These are phyloP conservation scores for Spathaspora passalidarum DNA, from an alignment of 805 yeast species.

Conservation along the genomic window DNA sequence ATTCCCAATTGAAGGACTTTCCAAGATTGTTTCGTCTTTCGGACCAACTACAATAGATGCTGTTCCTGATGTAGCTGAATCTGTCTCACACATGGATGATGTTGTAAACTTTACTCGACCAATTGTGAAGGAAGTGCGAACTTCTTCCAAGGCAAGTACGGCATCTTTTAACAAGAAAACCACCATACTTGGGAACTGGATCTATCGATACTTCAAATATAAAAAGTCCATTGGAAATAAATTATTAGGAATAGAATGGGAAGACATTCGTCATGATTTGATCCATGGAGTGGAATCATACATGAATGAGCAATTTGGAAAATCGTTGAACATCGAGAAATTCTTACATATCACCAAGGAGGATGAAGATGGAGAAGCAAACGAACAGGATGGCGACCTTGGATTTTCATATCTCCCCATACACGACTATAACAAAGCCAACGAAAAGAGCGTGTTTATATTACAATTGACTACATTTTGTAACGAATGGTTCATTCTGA, in stretches of 20 bases:
- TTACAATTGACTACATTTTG: slow-evolving; percentile 23
- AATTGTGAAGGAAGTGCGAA: slow-evolving; percentile 25
- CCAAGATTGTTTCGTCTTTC: not conserved
- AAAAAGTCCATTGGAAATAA: slow-evolving; percentile 34
- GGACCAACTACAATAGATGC: slow-evolving; percentile 5
- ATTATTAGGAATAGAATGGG: slow-evolving; percentile 41
- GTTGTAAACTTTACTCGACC: slow-evolving; percentile 18
- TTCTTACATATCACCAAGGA: not conserved
- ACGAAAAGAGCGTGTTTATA: slow-evolving; percentile 27
- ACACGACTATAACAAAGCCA: slow-evolving; percentile 31
- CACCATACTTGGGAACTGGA: slow-evolving; percentile 26
- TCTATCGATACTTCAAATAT: slow-evolving; percentile 32
- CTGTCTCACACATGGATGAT: slow-evolving; percentile 18
- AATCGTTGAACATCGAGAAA: slow-evolving; percentile 8
- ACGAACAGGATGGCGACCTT: slow-evolving; percentile 14
- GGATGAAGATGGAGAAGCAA: not conserved
- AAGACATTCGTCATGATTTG: slow-evolving; percentile 37
- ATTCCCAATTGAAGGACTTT: slow-evolving; percentile 22
- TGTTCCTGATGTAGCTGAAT: slow-evolving; percentile 14
- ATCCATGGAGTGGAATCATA: slow-evolving; percentile 34
- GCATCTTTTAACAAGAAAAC: slow-evolving; percentile 26
- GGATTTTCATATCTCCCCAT: slow-evolving; percentile 27
- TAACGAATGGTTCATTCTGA: slow-evolving; percentile 21
- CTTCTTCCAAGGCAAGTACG: slow-evolving; percentile 21
- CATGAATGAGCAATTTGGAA: slow-evolving; percentile 33